A percentile compares a stretch with the other conserved stretches of the same genome.
These are phyloP conservation scores for Sporothrix sp. DNA, from an alignment of 2,329 filamentous ascomycete species.

Conservation along the genomic window DNA sequence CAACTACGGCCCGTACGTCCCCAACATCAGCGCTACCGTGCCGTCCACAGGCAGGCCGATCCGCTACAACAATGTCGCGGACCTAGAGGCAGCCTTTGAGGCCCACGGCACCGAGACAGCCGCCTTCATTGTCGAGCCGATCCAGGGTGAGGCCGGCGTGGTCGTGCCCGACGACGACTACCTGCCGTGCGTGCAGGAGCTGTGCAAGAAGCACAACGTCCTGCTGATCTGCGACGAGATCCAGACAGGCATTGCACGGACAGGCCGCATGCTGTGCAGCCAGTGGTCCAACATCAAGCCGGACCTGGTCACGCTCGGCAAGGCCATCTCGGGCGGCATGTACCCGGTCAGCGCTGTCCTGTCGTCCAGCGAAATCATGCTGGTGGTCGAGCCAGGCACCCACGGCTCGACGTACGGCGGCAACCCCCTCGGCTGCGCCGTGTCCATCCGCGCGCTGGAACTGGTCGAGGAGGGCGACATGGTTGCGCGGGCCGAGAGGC, in stretches of 20 bases:
- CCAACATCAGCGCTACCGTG: slow-evolving; percentile 68
- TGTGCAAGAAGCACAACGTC: slow-evolving; percentile 93
- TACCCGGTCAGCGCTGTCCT: slow-evolving; percentile 97
- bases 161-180: slow-evolving; percentile 90
- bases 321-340: slow-evolving; percentile 96
- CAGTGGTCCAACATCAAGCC: slow-evolving; percentile 95
- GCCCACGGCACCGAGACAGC: slow-evolving; percentile 76
- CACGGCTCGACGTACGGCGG: slow-evolving; percentile 98
- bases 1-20: slow-evolving; percentile 94
- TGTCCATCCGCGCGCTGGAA: slow-evolving; percentile 90
- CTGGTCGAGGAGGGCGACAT: slow-evolving; percentile 87
- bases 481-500: slow-evolving; percentile 67
- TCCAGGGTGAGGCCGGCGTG: slow-evolving; percentile 94
- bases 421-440: slow-evolving; percentile 89
- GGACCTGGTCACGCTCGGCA: slow-evolving; percentile 87
- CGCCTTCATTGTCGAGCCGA: slow-evolving; percentile 89
- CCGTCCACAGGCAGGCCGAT: slow-evolving; percentile 71
- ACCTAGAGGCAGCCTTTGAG: slow-evolving; percentile 70
- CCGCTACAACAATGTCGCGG: slow-evolving; percentile 74
- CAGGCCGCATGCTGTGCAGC: slow-evolving; percentile 85
- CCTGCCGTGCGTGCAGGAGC: slow-evolving; percentile 63
- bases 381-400: slow-evolving; percentile 90
- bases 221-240: slow-evolving; percentile 97
- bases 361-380: slow-evolving; percentile 81
- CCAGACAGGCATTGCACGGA: slow-evolving; percentile 93